phyloP scores from a whole-genome alignment of 2,329 filamentous ascomycete species.

The Talaromyces atroroseus region DNA sequence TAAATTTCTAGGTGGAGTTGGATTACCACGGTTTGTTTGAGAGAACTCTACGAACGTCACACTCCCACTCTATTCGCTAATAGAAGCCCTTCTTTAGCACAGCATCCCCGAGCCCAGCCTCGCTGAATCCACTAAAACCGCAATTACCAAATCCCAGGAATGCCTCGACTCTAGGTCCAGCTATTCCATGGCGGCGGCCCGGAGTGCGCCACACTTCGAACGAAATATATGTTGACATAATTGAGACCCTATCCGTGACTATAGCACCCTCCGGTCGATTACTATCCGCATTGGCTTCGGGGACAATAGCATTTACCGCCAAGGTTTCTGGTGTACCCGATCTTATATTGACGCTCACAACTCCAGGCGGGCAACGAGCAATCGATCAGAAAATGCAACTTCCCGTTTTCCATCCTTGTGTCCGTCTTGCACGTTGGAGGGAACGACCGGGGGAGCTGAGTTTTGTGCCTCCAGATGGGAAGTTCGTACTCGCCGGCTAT shows the following conservation, averaged over 20 bases:
- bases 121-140: constrained; percentile 36
- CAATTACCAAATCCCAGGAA: constrained; percentile 28
- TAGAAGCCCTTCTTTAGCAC: constrained; percentile 19
- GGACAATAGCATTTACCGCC: constrained; percentile 88
- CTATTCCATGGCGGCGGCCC: constrained; percentile 81
- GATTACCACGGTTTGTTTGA: constrained; percentile 61
- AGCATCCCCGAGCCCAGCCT: constrained; percentile 38
- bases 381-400: constrained; percentile 71
- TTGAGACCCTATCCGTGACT: constrained; percentile 83
- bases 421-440: constrained; percentile 82
- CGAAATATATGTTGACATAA: constrained; percentile 91
- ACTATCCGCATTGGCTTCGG: constrained; percentile 79
- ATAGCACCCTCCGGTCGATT: constrained; percentile 85
- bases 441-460: constrained; percentile 86
- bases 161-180: constrained; percentile 36
- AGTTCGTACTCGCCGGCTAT: constrained; percentile 89
- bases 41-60: not conserved
- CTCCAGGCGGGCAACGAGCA: constrained; percentile 73
- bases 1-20: constrained; percentile 82
- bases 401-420: constrained; percentile 94
- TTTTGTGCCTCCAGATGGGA: constrained; percentile 90
- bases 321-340: constrained; percentile 95
- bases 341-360: constrained; percentile 71
- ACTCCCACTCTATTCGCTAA: not conserved
- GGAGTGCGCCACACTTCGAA: constrained; percentile 96